These are phyloP conservation scores for Pelomyxa schiedti DNA, from an alignment of 78 protist genomes.

Conservation along the genomic window DNA sequence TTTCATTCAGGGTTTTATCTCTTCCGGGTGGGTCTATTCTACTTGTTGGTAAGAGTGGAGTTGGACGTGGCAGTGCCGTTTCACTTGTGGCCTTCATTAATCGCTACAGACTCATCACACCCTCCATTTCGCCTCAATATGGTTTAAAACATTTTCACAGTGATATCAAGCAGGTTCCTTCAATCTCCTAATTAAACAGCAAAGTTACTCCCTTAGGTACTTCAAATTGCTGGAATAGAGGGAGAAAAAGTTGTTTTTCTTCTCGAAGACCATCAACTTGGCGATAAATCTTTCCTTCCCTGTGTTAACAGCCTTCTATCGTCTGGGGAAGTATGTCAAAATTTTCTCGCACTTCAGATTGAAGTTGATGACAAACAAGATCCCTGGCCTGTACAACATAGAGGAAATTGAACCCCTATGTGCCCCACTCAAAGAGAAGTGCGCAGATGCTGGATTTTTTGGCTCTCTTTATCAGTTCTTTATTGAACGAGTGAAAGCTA, in stretches of 20 bases:
- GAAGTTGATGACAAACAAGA: not conserved
- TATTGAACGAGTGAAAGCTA: constrained; percentile 16
- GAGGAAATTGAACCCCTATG: constrained; percentile 68
- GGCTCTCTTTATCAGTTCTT: constrained; percentile 37
- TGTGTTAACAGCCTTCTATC: constrained; percentile 56
- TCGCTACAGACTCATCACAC: constrained; percentile 19
- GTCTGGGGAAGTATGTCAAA: constrained; percentile 52
- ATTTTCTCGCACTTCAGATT: not conserved
- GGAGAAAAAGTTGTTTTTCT: constrained; percentile 23
- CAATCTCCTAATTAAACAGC: too few species aligned
- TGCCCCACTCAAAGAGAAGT: constrained; percentile 28
- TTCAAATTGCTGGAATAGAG: constrained; percentile 46
- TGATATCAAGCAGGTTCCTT: constrained; percentile 50
- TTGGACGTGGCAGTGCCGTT: constrained; percentile 48
- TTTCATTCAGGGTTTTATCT: constrained; percentile 69
- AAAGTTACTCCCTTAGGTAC: too few species aligned
- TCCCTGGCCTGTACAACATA: constrained; percentile 70
- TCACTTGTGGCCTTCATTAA: constrained; percentile 26
- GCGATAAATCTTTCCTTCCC: constrained; percentile 36
- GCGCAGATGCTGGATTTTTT: not conserved
- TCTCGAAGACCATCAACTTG: constrained; percentile 70
- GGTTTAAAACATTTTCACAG: constrained; percentile 13
- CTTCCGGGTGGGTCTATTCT: constrained; percentile 59
- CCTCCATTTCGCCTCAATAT: constrained; percentile 27
- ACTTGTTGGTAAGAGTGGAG: constrained; percentile 55